A percentile compares a stretch with the other conserved stretches of the same genome.
These are phyloP conservation scores for Dactylorhiza incarnata DNA, from an alignment of 106 monocot species.

Conservation along the genomic window DNA sequence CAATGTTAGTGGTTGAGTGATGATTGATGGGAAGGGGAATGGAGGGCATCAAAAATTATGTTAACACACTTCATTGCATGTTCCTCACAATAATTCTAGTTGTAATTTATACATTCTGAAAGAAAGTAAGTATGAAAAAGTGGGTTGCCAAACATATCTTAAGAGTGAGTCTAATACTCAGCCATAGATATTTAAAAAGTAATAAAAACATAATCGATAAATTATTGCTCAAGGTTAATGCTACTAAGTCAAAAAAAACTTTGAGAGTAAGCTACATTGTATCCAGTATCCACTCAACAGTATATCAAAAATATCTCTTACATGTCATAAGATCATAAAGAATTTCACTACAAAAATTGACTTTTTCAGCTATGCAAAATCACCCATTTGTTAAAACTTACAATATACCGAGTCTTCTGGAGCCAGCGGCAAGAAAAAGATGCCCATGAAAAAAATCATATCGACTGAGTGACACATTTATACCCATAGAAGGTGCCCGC, in stretches of 20 bases:
- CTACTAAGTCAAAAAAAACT: not conserved
- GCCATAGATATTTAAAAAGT: not conserved
- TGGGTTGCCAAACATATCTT: not conserved
- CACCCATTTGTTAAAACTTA: slow-evolving; percentile 23
- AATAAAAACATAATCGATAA: not conserved
- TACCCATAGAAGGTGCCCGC: slow-evolving; percentile 57
- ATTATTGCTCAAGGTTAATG: not conserved
- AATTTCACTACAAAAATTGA: not conserved
- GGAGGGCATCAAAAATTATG: not conserved
- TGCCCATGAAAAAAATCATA: slow-evolving; percentile 98
- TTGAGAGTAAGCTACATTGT: not conserved
- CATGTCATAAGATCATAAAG: not conserved
- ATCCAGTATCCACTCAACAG: not conserved
- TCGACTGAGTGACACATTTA: slow-evolving; percentile 71
- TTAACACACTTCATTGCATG: not conserved
- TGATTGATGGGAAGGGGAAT: too few relatives aligned
- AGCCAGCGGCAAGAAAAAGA: slow-evolving; percentile 62
- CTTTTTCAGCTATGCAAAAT: not conserved
- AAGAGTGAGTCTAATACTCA: not conserved
- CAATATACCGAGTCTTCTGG: slow-evolving; percentile 89
- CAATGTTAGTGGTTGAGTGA: too few relatives aligned
- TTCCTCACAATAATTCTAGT: not conserved
- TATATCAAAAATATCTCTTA: not conserved
- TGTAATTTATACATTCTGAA: not conserved
- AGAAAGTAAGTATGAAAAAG: not conserved